Evolutionary conservation across 2,329 filamentous ascomycete species (phyloP).

Genomic region (Alternaria gaisen): DNA sequence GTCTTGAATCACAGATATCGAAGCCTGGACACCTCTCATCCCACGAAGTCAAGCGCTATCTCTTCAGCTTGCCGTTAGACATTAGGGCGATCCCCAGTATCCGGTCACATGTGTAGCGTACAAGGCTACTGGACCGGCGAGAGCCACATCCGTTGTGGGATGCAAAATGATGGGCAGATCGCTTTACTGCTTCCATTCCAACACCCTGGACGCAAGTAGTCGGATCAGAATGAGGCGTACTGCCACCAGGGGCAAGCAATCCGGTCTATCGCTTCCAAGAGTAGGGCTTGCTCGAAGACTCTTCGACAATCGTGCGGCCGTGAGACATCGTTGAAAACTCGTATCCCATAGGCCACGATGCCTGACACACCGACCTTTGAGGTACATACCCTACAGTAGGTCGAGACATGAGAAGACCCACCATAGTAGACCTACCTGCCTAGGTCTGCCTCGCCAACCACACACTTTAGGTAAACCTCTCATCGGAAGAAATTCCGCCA

Average conservation of each 20-base stretch:
- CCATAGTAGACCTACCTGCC: neutral
- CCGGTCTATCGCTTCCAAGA: neutral
- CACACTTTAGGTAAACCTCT: neutral
- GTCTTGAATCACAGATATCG: neutral
- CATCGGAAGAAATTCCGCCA: neutral
- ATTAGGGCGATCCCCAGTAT: conserved; percentile 3
- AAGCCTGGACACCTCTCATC: conserved; percentile 3
- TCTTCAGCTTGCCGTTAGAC: conserved; percentile 2
- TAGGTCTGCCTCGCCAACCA: neutral
- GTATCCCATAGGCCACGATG: conserved; percentile 5
- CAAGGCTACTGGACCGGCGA: neutral
- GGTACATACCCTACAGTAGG: neutral
- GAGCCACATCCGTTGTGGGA: neutral
- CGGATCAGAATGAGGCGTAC: conserved; percentile 5
- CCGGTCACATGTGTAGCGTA: neutral
- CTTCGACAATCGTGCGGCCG: neutral
- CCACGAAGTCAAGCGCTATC: conserved; percentile 4
- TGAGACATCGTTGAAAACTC: neutral
- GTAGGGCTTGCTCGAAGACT: neutral
- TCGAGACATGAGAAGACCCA: neutral
- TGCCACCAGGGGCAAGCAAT: neutral
- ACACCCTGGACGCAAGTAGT: neutral
- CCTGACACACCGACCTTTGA: neutral
- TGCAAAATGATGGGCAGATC: neutral
- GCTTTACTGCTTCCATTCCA: neutral